phyloP scores from a whole-genome alignment of 2,329 filamentous ascomycete genomes.

The Fusarium papillatum region DNA sequence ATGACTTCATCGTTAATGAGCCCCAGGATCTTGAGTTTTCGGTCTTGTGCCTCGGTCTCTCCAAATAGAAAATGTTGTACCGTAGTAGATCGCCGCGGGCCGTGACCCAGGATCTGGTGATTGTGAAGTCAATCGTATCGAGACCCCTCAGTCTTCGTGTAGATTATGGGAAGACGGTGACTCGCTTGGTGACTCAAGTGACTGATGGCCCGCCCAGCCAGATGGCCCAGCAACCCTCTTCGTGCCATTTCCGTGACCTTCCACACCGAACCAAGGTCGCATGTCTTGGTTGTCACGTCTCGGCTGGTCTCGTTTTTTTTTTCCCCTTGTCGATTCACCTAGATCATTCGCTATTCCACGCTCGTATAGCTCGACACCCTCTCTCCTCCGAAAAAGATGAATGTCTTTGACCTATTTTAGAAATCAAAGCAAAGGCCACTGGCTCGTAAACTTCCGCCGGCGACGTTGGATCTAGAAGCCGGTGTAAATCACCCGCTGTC shows the following conservation, averaged over 20 bases:
- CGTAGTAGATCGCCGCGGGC: constrained; percentile 7
- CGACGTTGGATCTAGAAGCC: constrained; percentile 14
- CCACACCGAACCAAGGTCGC: constrained; percentile 8
- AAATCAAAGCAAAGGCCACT: constrained; percentile 14
- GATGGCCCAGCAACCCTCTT: constrained; percentile 16
- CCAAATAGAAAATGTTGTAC: constrained; percentile 25
- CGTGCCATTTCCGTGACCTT: constrained; percentile 21
- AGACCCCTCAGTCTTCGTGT: constrained; percentile 1
- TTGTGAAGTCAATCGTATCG: constrained; percentile 17
- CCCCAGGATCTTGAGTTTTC: constrained; percentile 13
- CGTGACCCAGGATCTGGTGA: constrained; percentile 17
- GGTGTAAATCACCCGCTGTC: constrained; percentile 10
- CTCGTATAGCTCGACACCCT: constrained; percentile 26
- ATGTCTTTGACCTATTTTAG: constrained; percentile 3
- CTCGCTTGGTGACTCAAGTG: constrained; percentile 34
- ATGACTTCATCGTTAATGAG: constrained; percentile 38
- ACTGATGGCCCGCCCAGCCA: not conserved
- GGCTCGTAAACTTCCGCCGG: constrained; percentile 23
- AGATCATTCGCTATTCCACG: constrained; percentile 1
- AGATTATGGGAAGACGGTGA: constrained; percentile 10
- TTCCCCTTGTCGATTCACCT: constrained; percentile 21
- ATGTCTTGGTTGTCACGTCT: constrained; percentile 11
- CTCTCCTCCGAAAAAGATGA: constrained; percentile 9
- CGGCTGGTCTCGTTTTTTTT: not conserved
- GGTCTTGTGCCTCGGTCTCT: constrained; percentile 18